Percentiles rank a stretch among this genome's conserved stretches.
Conservation (phyloP, 148 eudicot genomes). For the Vaccinium macrocarpon region DNA sequence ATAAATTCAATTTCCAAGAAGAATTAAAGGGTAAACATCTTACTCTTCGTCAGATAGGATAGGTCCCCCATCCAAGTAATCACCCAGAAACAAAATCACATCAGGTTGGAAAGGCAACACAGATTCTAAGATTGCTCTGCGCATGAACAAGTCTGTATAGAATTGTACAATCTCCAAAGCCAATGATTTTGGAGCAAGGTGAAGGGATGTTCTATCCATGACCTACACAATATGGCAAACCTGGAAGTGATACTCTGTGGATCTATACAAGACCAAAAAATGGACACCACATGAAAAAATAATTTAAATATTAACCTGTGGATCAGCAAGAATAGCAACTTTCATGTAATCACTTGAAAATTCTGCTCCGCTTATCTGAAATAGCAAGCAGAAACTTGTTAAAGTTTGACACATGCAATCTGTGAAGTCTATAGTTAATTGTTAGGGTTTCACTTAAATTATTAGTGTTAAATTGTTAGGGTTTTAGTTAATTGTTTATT, state of each 20-base stretch:
- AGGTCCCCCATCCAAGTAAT: constrained; percentile 88
- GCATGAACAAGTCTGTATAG: constrained; percentile 88
- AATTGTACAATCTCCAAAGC: constrained; percentile 69
- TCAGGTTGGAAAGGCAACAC: constrained; percentile 78
- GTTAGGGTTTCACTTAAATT: no score
- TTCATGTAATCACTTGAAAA: constrained; percentile 51
- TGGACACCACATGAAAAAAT: background rate
- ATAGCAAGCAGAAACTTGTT: constrained; percentile 15
- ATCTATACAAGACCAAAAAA: background rate
- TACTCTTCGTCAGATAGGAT: constrained; percentile 72
- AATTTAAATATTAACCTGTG: constrained; percentile 55
- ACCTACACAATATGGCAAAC: constrained; percentile 41
- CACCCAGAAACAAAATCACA: constrained; percentile 79
- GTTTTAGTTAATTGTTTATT: no score
- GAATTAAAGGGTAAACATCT: constrained; percentile 27
- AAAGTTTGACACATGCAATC: background rate
- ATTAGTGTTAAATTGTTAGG: no score
- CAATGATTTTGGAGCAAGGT: constrained; percentile 71
- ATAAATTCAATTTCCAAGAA: background rate
- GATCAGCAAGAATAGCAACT: constrained; percentile 86
- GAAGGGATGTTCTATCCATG: constrained; percentile 81
- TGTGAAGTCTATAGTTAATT: no score
- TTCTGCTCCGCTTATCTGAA: constrained; percentile 42
- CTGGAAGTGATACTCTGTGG: background rate
- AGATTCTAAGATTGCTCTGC: constrained; percentile 73